A percentile compares a stretch with the other conserved stretches of the same genome.
Conservation (phyloP, 2,329 filamentous ascomycete species). For the Rhinocladiella similis region DNA sequence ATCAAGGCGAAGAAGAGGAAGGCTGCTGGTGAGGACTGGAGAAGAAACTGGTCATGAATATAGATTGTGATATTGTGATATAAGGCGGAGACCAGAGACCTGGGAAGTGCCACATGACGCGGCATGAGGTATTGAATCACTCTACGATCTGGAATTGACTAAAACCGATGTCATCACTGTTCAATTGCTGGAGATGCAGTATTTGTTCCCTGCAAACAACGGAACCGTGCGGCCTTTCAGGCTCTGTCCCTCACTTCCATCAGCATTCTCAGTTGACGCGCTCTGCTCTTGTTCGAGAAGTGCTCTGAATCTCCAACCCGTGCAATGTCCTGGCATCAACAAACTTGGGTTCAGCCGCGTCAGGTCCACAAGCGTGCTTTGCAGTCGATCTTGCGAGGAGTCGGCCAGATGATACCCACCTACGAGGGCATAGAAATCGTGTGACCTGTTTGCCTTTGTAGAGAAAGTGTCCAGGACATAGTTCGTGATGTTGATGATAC, state of each 20-base stretch:
- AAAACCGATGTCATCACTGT: neutral
- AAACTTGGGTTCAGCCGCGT: conserved; percentile 48
- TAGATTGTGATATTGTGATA: neutral
- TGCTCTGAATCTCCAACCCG: conserved; percentile 56
- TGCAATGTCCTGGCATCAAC: conserved; percentile 56
- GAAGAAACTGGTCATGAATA: conserved; percentile 22
- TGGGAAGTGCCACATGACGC: no score
- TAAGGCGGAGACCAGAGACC: no score
- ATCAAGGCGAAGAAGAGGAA: conserved; percentile 33
- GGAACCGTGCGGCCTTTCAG: neutral
- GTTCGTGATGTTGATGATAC: conserved; percentile 52
- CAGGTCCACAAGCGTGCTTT: conserved; percentile 48
- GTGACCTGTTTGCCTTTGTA: neutral
- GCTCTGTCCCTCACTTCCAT: neutral
- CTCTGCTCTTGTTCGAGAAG: conserved; percentile 53
- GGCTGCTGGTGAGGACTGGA: conserved; percentile 22
- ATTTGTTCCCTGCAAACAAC: neutral
- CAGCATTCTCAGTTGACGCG: conserved; percentile 24
- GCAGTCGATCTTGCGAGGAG: conserved; percentile 43
- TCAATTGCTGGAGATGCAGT: neutral
- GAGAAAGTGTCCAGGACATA: conserved; percentile 41
- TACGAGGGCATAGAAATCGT: conserved; percentile 47
- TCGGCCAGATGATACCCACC: conserved; percentile 57
- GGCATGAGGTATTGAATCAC: no score
- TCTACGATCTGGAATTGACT: no score